Conservation (phyloP, 1,139 yeast species). For the Lodderomyces parapsilosis region DNA sequence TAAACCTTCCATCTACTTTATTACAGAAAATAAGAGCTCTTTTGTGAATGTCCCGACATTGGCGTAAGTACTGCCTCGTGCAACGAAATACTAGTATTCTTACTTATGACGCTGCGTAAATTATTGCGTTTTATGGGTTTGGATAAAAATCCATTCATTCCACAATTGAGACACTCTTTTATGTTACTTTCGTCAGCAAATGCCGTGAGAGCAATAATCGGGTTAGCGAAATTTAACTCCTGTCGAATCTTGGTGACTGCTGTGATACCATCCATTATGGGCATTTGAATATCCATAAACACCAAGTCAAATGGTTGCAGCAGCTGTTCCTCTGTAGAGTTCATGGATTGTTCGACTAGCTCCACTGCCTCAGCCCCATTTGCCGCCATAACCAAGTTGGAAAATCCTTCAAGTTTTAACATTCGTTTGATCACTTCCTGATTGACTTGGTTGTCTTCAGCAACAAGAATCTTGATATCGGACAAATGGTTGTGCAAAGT, state of each 20-base stretch:
- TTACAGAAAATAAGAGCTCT: slow-evolving; percentile 4
- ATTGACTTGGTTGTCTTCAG: slow-evolving; percentile 89
- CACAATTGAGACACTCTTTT: slow-evolving; percentile 72
- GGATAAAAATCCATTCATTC: slow-evolving; percentile 85
- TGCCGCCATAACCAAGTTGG: slow-evolving; percentile 69
- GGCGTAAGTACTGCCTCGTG: slow-evolving; percentile 29
- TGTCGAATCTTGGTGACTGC: slow-evolving; percentile 76
- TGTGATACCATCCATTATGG: slow-evolving; percentile 79
- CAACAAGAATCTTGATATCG: slow-evolving; percentile 68
- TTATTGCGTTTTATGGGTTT: slow-evolving; percentile 81
- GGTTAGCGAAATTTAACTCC: slow-evolving; percentile 61
- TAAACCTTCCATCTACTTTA: no score
- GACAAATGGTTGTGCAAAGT: slow-evolving; percentile 21
- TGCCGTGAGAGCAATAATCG: slow-evolving; percentile 92
- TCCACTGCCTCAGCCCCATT: slow-evolving; percentile 90
- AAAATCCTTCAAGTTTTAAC: slow-evolving; percentile 77
- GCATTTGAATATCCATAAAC: slow-evolving; percentile 98
- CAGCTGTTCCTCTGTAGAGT: slow-evolving; percentile 7
- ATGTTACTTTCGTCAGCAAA: slow-evolving; percentile 88
- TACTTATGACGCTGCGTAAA: slow-evolving; percentile 51
- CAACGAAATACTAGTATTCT: slow-evolving; percentile 38
- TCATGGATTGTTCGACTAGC: slow-evolving; percentile 52
- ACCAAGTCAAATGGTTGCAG: slow-evolving; percentile 57
- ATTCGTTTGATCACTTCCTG: slow-evolving; percentile 88
- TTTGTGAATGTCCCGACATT: slow-evolving; percentile 2